Evolutionary conservation across 768 basidiomycete genomes (phyloP).

Genomic region (Dioszegia aurantiaca): DNA sequence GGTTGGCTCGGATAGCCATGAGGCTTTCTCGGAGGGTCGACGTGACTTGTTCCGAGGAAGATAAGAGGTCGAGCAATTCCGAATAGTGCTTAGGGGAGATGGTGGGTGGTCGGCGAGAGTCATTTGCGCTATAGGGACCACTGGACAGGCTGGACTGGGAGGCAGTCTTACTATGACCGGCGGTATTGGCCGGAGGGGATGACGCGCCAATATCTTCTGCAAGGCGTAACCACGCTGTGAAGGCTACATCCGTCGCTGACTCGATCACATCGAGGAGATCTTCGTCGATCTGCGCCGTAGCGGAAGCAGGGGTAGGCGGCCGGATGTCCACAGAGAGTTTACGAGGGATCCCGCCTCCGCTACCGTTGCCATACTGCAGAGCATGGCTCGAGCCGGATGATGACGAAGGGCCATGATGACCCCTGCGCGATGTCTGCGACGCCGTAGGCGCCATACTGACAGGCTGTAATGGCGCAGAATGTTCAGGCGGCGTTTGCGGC

Average conservation of each 20-base stretch:
- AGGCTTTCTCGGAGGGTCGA: slow-evolving; percentile 63
- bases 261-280: slow-evolving; percentile 77
- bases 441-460: slow-evolving; percentile 22
- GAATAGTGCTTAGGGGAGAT: slow-evolving; percentile 38
- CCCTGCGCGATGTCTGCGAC: slow-evolving; percentile 52
- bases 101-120: slow-evolving; percentile 14
- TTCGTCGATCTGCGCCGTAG: slow-evolving; percentile 69
- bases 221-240: slow-evolving; percentile 76
- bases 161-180: slow-evolving; percentile 24
- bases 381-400: slow-evolving; percentile 54
- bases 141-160: slow-evolving; percentile 15
- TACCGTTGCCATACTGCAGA: slow-evolving; percentile 17
- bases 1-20: slow-evolving; percentile 60
- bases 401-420: slow-evolving; percentile 49
- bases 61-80: slow-evolving; percentile 53
- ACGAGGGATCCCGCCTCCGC: slow-evolving; percentile 22
- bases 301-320: slow-evolving; percentile 56
- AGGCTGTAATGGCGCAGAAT: slow-evolving; percentile 15
- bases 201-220: slow-evolving; percentile 61
- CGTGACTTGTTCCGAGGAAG: slow-evolving; percentile 66
- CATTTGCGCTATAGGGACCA: neutral
- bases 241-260: slow-evolving; percentile 72
- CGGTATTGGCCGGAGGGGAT: slow-evolving; percentile 15
- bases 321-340: slow-evolving; percentile 52
- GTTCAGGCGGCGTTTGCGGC: slow-evolving; percentile 28